phyloP scores from a whole-genome alignment of 148 eudicot species.

The Gaultheria prostrata region DNA sequence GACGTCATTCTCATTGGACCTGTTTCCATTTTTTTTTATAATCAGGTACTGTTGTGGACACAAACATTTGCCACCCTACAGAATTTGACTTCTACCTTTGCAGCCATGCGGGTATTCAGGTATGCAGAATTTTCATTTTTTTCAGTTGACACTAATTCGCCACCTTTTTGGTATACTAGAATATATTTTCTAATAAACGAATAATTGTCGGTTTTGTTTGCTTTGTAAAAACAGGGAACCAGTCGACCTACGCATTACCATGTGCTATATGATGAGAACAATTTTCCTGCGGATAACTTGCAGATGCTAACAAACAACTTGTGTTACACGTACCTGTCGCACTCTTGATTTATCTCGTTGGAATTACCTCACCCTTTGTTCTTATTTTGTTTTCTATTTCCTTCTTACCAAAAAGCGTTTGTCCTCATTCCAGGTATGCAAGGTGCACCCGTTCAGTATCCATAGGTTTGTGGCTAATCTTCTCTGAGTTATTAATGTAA shows the following conservation, averaged over 20 bases:
- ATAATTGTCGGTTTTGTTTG: not conserved
- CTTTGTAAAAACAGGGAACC: conserved; percentile 53
- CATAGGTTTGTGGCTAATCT: conserved; percentile 42
- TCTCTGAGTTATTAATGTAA: not conserved
- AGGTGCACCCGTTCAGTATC: conserved; percentile 93
- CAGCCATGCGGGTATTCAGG: conserved; percentile 93
- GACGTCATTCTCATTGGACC: not conserved
- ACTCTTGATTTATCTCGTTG: not conserved
- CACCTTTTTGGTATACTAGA: not conserved
- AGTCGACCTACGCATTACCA: conserved; percentile 90
- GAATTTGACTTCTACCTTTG: conserved; percentile 66
- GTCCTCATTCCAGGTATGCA: conserved; percentile 51
- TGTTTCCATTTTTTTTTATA: not conserved
- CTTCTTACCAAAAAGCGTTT: not conserved
- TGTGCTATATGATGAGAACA: conserved; percentile 73
- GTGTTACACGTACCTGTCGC: conserved; percentile 60
- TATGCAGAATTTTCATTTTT: conserved; percentile 14
- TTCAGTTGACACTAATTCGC: too few species aligned
- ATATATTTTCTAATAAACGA: not conserved
- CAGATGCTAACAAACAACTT: conserved; percentile 63
- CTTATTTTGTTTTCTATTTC: not conserved
- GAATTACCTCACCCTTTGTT: not conserved
- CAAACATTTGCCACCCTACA: conserved; percentile 62
- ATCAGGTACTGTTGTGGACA: conserved; percentile 68
- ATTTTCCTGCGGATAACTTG: conserved; percentile 55